Percentiles rank a stretch among this genome's conserved stretches.
Conservation (phyloP, 2,329 filamentous ascomycete species). For the Daldinia eschscholtzii region DNA sequence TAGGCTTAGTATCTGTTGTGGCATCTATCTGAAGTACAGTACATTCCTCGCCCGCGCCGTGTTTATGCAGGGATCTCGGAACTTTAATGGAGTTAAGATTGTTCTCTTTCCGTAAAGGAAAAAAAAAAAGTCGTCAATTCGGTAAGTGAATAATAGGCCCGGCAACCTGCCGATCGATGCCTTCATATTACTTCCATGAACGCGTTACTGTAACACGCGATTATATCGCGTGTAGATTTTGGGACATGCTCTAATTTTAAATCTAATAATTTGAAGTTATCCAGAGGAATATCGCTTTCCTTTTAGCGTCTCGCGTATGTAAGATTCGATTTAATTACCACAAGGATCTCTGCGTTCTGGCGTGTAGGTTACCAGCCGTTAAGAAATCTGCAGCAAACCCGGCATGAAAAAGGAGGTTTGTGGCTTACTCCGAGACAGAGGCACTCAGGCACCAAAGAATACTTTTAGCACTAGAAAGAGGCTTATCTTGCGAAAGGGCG, state of each 20-base stretch:
- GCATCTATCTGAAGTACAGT: neutral
- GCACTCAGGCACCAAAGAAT: neutral
- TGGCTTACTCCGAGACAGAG: conserved; percentile 6
- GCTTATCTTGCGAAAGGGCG: neutral
- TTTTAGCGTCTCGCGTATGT: neutral
- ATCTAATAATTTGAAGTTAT: neutral
- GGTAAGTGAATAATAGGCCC: neutral
- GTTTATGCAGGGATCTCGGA: conserved; percentile 1
- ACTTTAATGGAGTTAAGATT: conserved; percentile 5
- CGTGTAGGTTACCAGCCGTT: neutral
- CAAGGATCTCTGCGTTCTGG: neutral
- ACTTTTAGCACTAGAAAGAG: neutral
- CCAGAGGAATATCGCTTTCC: neutral
- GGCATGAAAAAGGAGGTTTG: conserved; percentile 2
- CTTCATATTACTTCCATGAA: neutral
- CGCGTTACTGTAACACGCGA: too few relatives aligned
- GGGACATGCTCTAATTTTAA: neutral
- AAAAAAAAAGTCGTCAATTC: neutral
- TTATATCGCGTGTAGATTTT: too few relatives aligned
- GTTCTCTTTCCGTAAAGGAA: neutral
- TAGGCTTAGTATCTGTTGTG: neutral
- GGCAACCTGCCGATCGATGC: neutral
- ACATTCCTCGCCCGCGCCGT: neutral
- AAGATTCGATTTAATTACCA: neutral
- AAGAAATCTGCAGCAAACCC: neutral